phyloP scores from a whole-genome alignment of 2,329 filamentous ascomycete genomes.

The Colletotrichum theobromicola region DNA sequence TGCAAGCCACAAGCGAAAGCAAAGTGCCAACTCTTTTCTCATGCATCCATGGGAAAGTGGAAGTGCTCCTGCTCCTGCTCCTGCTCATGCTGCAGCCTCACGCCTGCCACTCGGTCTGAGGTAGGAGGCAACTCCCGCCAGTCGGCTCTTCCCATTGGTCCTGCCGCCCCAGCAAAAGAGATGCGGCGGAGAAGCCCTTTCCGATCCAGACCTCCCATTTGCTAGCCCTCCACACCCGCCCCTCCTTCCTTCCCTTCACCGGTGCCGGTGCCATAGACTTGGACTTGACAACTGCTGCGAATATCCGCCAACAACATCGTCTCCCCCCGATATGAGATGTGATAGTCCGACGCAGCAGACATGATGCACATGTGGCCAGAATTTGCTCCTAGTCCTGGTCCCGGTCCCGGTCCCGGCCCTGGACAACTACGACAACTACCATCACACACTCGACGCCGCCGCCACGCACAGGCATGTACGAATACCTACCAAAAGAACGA shows the following conservation, averaged over 20 bases:
- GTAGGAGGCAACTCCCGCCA: background rate
- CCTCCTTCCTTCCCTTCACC: constrained; percentile 6
- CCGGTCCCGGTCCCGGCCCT: background rate
- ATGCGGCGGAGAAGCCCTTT: background rate
- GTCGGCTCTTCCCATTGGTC: constrained; percentile 4
- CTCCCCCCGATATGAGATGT: constrained; percentile 13
- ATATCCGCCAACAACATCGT: constrained; percentile 18
- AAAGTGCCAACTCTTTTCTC: background rate
- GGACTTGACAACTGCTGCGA: constrained; percentile 19
- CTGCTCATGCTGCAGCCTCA: background rate
- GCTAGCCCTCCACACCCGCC: constrained; percentile 1
- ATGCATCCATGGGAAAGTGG: background rate
- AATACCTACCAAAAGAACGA: background rate
- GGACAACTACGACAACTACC: background rate
- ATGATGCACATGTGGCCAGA: background rate
- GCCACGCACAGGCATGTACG: background rate
- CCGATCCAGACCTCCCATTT: constrained; percentile 14
- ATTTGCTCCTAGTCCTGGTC: background rate
- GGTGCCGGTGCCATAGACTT: constrained; percentile 21
- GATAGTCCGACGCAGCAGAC: constrained; percentile 3
- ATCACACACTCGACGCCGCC: background rate
- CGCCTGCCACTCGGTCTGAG: background rate
- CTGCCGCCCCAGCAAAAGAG: background rate
- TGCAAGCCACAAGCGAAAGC: background rate
- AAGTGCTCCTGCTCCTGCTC: background rate